Evolutionary conservation across 345 rosid species (phyloP).

Genomic region (Cochlearia excelsa): DNA sequence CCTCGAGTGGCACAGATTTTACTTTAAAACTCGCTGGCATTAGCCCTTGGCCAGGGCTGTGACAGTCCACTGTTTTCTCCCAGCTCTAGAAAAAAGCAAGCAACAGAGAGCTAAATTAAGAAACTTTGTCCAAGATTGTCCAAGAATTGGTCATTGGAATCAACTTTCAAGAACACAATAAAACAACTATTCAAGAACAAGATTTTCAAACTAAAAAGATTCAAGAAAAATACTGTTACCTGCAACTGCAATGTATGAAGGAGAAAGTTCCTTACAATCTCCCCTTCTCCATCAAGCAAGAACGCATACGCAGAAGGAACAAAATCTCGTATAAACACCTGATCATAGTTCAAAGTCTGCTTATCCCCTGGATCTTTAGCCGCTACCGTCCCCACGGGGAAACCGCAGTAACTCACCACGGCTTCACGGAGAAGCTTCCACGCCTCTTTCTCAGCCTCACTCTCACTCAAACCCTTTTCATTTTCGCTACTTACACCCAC

Average conservation of each 20-base stretch:
- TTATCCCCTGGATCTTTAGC: conserved; percentile 72
- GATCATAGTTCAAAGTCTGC: conserved; percentile 83
- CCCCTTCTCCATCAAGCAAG: conserved; percentile 80
- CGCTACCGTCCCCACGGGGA: conserved; percentile 84
- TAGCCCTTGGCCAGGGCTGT: conserved; percentile 93
- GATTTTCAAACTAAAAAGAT: neutral
- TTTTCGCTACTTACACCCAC: conserved; percentile 11
- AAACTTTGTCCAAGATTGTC: neutral
- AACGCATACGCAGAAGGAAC: conserved; percentile 93
- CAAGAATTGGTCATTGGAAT: neutral
- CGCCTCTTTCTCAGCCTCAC: conserved; percentile 70
- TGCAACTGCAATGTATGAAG: conserved; percentile 90
- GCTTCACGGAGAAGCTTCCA: conserved; percentile 81
- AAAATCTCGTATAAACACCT: conserved; percentile 93
- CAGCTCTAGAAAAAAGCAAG: conserved; percentile 61
- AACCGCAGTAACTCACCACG: conserved; percentile 68
- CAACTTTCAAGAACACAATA: neutral
- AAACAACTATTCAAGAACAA: conserved; percentile 6
- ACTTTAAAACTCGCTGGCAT: conserved; percentile 99
- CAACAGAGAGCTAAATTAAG: conserved; percentile 11
- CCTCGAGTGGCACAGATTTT: conserved; percentile 59
- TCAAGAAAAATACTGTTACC: conserved; percentile 42
- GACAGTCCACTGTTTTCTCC: conserved; percentile 98
- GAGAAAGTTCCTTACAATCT: conserved; percentile 90
- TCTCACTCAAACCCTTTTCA: conserved; percentile 27